Evolutionary conservation across 2,329 filamentous ascomycete species (phyloP).

Genomic region (Ophiosphaerella narmari): DNA sequence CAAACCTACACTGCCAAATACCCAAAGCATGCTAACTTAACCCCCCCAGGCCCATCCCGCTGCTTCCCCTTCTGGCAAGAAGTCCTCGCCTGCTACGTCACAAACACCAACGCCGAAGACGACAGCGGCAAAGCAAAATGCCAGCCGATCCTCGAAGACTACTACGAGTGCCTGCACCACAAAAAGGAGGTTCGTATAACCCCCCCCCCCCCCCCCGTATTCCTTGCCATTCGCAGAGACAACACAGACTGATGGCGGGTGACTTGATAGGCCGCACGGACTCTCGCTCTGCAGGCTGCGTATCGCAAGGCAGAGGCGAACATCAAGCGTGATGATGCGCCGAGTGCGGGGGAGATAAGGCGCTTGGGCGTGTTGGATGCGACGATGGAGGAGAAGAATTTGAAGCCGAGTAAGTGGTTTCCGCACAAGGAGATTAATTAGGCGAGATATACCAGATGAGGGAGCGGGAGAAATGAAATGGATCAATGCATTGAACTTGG

Average conservation of each 20-base stretch:
- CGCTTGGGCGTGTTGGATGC: slow-evolving; percentile 77
- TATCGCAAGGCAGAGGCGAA: slow-evolving; percentile 78
- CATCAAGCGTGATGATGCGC: slow-evolving; percentile 77
- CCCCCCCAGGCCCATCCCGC: slow-evolving; percentile 66
- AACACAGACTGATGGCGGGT: no score
- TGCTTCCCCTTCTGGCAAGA: slow-evolving; percentile 99
- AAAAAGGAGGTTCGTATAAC: slow-evolving; percentile 83
- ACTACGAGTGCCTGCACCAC: slow-evolving; percentile 98
- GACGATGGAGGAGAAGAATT: slow-evolving; percentile 74
- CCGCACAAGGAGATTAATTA: slow-evolving; percentile 50
- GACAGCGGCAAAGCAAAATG: slow-evolving; percentile 87
- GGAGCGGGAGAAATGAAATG: background rate
- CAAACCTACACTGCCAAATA: background rate
- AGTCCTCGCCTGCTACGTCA: slow-evolving; percentile 95
- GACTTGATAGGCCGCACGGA: slow-evolving; percentile 66
- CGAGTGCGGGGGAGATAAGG: slow-evolving; percentile 83
- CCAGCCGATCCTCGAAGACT: slow-evolving; percentile 83
- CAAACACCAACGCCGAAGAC: slow-evolving; percentile 83
- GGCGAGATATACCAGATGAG: background rate
- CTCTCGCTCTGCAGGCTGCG: slow-evolving; percentile 77
- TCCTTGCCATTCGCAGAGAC: no score
- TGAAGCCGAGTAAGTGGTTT: slow-evolving; percentile 51
- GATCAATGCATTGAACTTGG: no score
- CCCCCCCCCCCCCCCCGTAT: no score
- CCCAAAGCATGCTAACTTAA: background rate